A percentile compares a stretch with the other conserved stretches of the same genome.
These are phyloP conservation scores for Xylariales sp. DNA, from an alignment of 2,329 filamentous ascomycete species.

Conservation along the genomic window DNA sequence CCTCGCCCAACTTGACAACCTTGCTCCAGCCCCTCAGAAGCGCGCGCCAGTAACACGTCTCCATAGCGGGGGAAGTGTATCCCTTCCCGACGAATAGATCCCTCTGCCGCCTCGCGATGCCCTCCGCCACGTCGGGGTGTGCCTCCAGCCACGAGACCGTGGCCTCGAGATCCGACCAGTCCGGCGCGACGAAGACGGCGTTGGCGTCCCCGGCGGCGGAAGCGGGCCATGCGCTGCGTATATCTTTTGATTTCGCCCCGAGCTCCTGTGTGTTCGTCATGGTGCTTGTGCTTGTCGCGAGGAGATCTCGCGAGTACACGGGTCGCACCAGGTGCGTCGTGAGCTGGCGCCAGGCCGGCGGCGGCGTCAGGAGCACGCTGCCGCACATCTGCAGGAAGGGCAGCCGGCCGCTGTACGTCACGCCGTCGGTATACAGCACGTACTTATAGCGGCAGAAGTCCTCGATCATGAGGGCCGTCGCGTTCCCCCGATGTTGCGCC, in stretches of 20 bases:
- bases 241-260: not conserved
- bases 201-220: conserved; percentile 25
- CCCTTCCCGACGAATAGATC: conserved; percentile 29
- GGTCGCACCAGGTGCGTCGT: conserved; percentile 28
- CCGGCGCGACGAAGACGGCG: conserved; percentile 29
- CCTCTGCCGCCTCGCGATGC: conserved; percentile 28
- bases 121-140: conserved; percentile 23
- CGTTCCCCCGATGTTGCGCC: not conserved
- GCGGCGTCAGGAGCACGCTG: conserved; percentile 26
- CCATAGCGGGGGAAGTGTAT: conserved; percentile 31
- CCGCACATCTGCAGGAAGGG: conserved; percentile 27
- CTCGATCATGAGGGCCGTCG: conserved; percentile 20
- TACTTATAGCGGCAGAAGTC: conserved; percentile 35
- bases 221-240: conserved; percentile 23
- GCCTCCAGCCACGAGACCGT: conserved; percentile 28
- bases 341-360: conserved; percentile 27
- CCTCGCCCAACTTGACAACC: conserved; percentile 26
- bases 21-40: conserved; percentile 29
- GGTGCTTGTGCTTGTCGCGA: too few species aligned
- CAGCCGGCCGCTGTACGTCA: conserved; percentile 28
- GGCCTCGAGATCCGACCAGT: conserved; percentile 31
- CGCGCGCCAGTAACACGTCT: conserved; percentile 36
- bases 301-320: conserved; percentile 25
- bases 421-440: conserved; percentile 27
- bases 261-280: too few species aligned